Evolutionary conservation across 2,329 filamentous ascomycete genomes (phyloP), one percentile per base, ranked within the genome.

Genomic region (Reticulascus tulasneorum): DNA sequence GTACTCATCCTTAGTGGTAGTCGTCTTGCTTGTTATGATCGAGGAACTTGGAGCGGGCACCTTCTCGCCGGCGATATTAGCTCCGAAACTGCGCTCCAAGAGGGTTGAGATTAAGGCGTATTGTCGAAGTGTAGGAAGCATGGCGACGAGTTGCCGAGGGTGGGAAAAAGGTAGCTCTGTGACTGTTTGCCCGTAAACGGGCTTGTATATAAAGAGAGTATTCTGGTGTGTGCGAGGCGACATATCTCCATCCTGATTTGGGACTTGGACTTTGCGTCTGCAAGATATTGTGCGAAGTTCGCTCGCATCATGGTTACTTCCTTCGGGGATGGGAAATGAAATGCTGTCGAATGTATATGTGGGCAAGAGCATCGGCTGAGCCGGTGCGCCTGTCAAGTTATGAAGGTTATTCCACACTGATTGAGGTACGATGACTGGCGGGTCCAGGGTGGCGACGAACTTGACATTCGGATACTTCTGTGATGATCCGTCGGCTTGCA

Each of bases 161-260:
- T 94, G 87, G 3, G 79, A 77, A 52, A 94, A 91, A 0, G 85
- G 79, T 21, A 93, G 67, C 37, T 82, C 77, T 1, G 73, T 75
- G 8, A 94, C 58, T 4, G 71, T 68, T 37, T 81, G 75, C 0
- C 81, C 83, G 47, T 83, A 87, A 8, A 88, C 84, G 3, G 79
- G 75, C 56, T 86, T 87, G 36, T 84, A 78, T 13, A 88, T 75
- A 45, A 78, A 79, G 2, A 93, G 67, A 0, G 73, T 78, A 51
- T 83, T 85, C 10, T 60, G 56, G 48, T 82, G 75, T 4, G 47
- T 56, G 27, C 60, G 66, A 7, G 55, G 45, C 3, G 44, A 40
- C 6, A 56, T 37, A 1, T 54, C 51, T 3, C 48, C 47, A 29
- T 59, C 52, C 32, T 50, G 53, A 31, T 54, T 43, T 18, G 62